phyloP scores from a whole-genome alignment of 208 protist species.

The Acanthamoeba rhysodes region DNA sequence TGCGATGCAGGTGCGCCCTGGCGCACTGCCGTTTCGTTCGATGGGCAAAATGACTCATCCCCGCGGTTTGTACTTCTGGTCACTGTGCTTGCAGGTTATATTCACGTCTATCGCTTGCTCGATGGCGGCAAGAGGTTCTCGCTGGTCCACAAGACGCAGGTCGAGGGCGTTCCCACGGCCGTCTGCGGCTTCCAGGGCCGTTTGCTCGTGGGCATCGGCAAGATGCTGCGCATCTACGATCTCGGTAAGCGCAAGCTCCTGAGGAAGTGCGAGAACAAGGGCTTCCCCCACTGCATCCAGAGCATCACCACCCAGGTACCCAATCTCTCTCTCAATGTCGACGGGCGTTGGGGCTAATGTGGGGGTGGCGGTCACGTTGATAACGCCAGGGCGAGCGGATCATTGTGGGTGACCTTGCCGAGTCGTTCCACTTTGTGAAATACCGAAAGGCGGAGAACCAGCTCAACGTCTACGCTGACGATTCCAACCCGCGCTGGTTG shows the following conservation, averaged over 20 bases:
- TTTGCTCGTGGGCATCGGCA: constrained; percentile 89
- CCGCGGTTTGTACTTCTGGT: neutral
- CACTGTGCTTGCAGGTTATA: constrained; percentile 45
- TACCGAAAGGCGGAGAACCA: constrained; percentile 89
- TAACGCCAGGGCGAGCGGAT: constrained; percentile 88
- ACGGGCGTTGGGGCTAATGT: neutral
- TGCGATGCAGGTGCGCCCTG: neutral
- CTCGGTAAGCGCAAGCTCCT: constrained; percentile 93
- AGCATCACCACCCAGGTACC: constrained; percentile 82
- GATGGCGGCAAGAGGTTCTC: constrained; percentile 39
- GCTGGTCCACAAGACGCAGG: constrained; percentile 89
- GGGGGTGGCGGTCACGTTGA: neutral
- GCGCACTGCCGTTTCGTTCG: neutral
- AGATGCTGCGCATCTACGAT: constrained; percentile 92
- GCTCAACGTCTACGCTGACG: constrained; percentile 93
- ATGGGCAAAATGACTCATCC: neutral
- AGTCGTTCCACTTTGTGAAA: constrained; percentile 92
- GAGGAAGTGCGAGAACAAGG: constrained; percentile 93
- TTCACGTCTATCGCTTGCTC: constrained; percentile 85
- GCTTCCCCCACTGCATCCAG: constrained; percentile 91
- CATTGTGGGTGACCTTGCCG: constrained; percentile 89
- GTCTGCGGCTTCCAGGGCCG: constrained; percentile 90
- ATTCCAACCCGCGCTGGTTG: constrained; percentile 91
- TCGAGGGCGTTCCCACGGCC: constrained; percentile 90
- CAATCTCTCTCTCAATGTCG: neutral